Base-by-base conservation (phyloP, 2,329 filamentous ascomycete species). In the Pyrenophora graminea region DNA sequence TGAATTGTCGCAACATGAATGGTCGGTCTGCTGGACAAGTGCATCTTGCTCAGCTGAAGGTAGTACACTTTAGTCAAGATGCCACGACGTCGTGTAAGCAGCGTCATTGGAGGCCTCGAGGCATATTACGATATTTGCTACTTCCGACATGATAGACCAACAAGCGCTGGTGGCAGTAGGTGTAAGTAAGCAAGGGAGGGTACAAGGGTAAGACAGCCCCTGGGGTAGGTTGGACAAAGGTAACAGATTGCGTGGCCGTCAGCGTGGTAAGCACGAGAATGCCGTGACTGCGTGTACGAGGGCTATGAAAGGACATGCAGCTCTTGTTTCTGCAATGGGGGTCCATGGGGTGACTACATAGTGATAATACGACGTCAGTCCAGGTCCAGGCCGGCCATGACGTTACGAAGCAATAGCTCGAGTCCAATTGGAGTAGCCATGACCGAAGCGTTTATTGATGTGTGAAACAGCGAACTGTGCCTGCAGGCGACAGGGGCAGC, bases 371-470 rank as follows among this genome's bases (percentile, higher is more conserved):
- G 34, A 44, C 12, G 23, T 25, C 18, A 39, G 32, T 39, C 19
- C 32, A 44, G 45, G 39, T 39, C 19, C 32, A 44, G 45, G 39
- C 36, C 10, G 31, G 32, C 31, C 5, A 38, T 40, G 30, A 52
- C 30, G 33, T 44, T 25, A 44, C 8, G 36, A 23, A 30, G 21
- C 18, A 31, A 25, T 33, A 36, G 40, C 21, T 30, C 15, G 19
- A 34, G 21, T 21, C 27, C 18, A 21, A 36, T 37, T 44, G 9
- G 32, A 43, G 39, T 30, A 52, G 45, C 49, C 13, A 44, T 30
- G 34, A 21, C 34, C 37, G 27, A 30, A 38, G 30, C 42, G 44
- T 39, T 44, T 56, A 52, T 56, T 52, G 47, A 52, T 31, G 40
- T 39, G 47, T 52, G 55, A 39, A 51, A 52, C 55, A 34, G 33